Percentiles rank a stretch among this genome's conserved stretches.
These are phyloP conservation scores for Amanita brunnescens DNA, from an alignment of 768 basidiomycete genomes.

Conservation along the genomic window DNA sequence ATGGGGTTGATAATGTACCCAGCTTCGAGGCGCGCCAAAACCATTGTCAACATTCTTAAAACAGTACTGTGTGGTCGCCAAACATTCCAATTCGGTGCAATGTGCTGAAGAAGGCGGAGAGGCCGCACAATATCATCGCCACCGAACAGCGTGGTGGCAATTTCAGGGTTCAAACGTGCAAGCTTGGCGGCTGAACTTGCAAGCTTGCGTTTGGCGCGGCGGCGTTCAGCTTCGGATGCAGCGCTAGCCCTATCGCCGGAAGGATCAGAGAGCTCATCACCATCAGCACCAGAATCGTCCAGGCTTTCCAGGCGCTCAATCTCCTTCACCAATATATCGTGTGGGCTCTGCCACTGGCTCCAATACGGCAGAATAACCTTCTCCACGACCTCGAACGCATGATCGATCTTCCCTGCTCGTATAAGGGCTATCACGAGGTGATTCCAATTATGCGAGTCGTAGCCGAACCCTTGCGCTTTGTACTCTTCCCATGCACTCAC, in stretches of 20 bases:
- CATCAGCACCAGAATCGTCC: conserved; percentile 13
- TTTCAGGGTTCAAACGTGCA: conserved; percentile 14
- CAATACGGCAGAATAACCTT: conserved; percentile 57
- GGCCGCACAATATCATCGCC: conserved; percentile 45
- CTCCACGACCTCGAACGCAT: conserved; percentile 79
- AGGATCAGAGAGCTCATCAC: conserved; percentile 17
- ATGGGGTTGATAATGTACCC: conserved; percentile 43
- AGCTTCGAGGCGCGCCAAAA: conserved; percentile 37
- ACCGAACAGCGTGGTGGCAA: conserved; percentile 5
- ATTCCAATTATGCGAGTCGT: conserved; percentile 92
- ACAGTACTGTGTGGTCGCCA: conserved; percentile 58
- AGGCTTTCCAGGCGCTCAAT: background rate
- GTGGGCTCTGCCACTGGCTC: conserved; percentile 8
- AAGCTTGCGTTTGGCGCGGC: conserved; percentile 1
- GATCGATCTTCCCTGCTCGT: conserved; percentile 72
- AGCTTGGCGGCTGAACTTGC: conserved; percentile 15
- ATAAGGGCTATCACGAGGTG: conserved; percentile 68
- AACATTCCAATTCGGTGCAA: conserved; percentile 53
- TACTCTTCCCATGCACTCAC: conserved; percentile 60
- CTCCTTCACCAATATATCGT: conserved; percentile 6
- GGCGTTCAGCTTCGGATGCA: conserved; percentile 1
- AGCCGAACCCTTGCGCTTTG: conserved; percentile 54
- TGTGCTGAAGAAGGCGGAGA: conserved; percentile 50
- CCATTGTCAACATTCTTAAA: conserved; percentile 37
- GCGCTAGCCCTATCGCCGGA: conserved; percentile 10